phyloP scores from a whole-genome alignment of 2,329 filamentous ascomycete species.

The Xylaria sp. region DNA sequence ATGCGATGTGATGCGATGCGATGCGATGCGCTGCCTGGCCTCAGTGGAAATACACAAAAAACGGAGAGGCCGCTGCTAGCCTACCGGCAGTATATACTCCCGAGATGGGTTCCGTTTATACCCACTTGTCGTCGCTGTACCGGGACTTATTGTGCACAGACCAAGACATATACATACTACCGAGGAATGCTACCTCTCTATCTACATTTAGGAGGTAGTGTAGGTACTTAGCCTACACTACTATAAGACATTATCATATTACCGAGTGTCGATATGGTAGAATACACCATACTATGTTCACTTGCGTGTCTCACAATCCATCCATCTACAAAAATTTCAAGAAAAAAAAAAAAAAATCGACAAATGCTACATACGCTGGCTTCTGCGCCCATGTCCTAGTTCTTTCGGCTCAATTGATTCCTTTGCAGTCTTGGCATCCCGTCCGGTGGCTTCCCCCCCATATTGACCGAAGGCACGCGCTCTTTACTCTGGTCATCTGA shows the following conservation, averaged over 20 bases:
- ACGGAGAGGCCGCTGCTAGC: conserved; percentile 40
- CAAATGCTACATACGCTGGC: not conserved
- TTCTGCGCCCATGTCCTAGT: conserved; percentile 19
- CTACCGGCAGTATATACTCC: conserved; percentile 13
- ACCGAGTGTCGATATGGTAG: too few species aligned
- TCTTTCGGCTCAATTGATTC: conserved; percentile 25
- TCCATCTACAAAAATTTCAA: too few species aligned
- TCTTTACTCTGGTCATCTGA: conserved; percentile 7
- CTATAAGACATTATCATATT: too few species aligned
- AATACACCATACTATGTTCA: not conserved
- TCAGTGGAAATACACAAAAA: conserved; percentile 14
- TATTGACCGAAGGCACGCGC: conserved; percentile 17
- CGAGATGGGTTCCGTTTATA: conserved; percentile 15
- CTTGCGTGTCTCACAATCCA: not conserved
- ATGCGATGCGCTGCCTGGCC: not conserved
- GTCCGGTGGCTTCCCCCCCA: not conserved
- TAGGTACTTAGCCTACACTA: too few species aligned
- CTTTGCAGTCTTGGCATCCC: conserved; percentile 11
- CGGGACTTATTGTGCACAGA: conserved; percentile 18
- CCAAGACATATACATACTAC: conserved; percentile 1
- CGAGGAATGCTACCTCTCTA: not conserved
- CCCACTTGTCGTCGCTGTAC: conserved; percentile 10
- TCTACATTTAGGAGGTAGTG: too few species aligned
- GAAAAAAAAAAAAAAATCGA: too few species aligned
- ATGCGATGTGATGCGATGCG: not conserved